These are phyloP conservation scores for Suhomyces anneliseae DNA, from an alignment of 1,139 yeast species.

Conservation along the genomic window DNA sequence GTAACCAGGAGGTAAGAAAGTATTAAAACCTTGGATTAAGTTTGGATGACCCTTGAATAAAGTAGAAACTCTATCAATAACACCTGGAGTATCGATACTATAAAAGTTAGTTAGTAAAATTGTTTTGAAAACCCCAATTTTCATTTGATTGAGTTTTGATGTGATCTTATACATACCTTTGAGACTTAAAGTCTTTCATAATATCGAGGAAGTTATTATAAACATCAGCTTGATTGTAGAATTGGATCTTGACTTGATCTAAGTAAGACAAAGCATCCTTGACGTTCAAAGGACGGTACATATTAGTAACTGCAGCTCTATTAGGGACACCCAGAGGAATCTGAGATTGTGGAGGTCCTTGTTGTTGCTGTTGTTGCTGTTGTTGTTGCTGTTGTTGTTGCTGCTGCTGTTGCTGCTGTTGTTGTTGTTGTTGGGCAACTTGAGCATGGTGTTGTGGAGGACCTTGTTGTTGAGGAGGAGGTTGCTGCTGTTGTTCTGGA, in stretches of 20 bases:
- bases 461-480: slow-evolving; percentile 16
- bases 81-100: slow-evolving; percentile 97
- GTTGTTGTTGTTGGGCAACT: slow-evolving; percentile 16
- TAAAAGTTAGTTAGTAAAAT: background rate
- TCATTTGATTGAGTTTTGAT: background rate
- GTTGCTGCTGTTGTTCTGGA: slow-evolving; percentile 19
- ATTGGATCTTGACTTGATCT: slow-evolving; percentile 94
- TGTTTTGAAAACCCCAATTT: too few species aligned
- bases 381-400: slow-evolving; percentile 5
- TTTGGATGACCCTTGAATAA: slow-evolving; percentile 90
- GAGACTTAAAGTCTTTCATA: slow-evolving; percentile 97
- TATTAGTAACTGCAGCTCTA: slow-evolving; percentile 46
- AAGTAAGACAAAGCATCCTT: slow-evolving; percentile 93
- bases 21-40: slow-evolving; percentile 93
- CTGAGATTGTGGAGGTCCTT: slow-evolving; percentile 14
- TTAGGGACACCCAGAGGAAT: slow-evolving; percentile 41
- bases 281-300: slow-evolving; percentile 87
- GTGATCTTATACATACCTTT: slow-evolving; percentile 47
- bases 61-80: slow-evolving; percentile 89
- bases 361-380: slow-evolving; percentile 14
- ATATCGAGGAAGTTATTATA: slow-evolving; percentile 94
- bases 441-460: slow-evolving; percentile 13
- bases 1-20: slow-evolving; percentile 96
- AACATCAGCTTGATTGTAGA: slow-evolving; percentile 89
- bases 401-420: slow-evolving; percentile 16